Evolutionary conservation across 2,329 filamentous ascomycete genomes (phyloP), one percentile per base, ranked within the genome.

Genomic region (Botryotinia calthae): DNA sequence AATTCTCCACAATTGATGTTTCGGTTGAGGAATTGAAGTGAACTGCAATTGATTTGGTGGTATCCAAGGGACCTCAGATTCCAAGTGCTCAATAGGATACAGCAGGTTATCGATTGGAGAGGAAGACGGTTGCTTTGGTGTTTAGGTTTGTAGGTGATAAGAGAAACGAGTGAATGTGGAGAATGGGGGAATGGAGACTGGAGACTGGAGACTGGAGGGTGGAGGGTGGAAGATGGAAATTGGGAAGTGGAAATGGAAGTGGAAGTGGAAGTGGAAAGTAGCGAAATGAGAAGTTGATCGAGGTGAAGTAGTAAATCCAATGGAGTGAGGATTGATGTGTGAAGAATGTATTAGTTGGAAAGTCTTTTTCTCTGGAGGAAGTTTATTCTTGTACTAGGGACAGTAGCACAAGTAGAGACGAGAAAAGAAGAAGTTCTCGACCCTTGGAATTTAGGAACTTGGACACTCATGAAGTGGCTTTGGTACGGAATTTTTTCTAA

Each of bases 151-250:
- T 18, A 58, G 48, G 65, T 58, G 34, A 56, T 7, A 28, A 68
- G 46, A 42, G 61, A 64, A 46, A 64, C 65, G 28, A 56, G 65
- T 54, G 48, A 67, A 67, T 67, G 65, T 67, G 65, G 65, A 67
- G 65, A 67, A 67, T 40, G 64, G 46, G 25, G 20, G 31, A 28
- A 37, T 61, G 58, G 54, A 31, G 16, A 5, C 10, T 58, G 58
- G 58, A 22, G 10, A 37, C 4, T 61, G 31, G 31, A 22, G 2
- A 16, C 2, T 59, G 58, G 22, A 14, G 0, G 9, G 40, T 31
- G 34, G 25, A 18, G 16, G 46, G 7, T 48, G 46, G 16, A 9
- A 20, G 48, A n/a, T 58, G 16, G 4, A 58, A 7, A n/a, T 34
- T 3, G 31, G 34, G 40, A 62, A n/a, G 25, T n/a, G 3, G 4